Evolutionary conservation across 306 rosid genomes (phyloP).

Genomic region (Alnus rubra): DNA sequence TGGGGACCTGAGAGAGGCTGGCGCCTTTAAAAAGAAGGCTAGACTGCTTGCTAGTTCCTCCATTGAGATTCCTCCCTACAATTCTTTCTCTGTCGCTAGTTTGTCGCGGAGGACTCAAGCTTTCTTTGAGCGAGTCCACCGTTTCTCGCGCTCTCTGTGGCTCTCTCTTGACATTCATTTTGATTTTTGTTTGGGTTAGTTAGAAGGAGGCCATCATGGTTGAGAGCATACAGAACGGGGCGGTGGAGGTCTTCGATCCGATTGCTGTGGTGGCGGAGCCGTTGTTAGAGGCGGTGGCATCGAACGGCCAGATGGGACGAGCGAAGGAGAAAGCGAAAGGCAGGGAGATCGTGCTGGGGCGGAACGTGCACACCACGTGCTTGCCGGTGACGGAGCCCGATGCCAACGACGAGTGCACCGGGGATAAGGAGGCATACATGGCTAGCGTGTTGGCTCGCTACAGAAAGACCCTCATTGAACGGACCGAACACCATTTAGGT

Average conservation of each 20-base stretch:
- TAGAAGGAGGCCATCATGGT: conserved; percentile 19
- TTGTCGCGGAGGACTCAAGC: background rate
- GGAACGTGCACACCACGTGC: conserved; percentile 64
- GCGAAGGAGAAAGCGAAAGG: conserved; percentile 22
- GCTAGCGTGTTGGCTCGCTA: conserved; percentile 80
- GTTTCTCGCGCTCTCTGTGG: background rate
- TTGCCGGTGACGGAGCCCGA: conserved; percentile 75
- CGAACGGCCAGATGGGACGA: conserved; percentile 9
- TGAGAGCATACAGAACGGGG: conserved; percentile 11
- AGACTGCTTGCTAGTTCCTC: background rate
- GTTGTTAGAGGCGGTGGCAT: conserved; percentile 31
- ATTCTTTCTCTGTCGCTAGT: background rate
- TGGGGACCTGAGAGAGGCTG: background rate
- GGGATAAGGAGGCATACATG: conserved; percentile 80
- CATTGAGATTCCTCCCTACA: background rate
- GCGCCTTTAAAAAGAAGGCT: background rate
- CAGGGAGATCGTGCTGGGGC: conserved; percentile 65
- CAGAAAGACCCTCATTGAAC: conserved; percentile 56
- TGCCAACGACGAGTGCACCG: conserved; percentile 68
- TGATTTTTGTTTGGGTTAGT: background rate
- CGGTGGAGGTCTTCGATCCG: conserved; percentile 37
- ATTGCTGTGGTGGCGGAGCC: conserved; percentile 39
- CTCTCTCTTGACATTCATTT: background rate
- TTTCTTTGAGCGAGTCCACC: background rate
- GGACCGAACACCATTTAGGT: conserved; percentile 80